phyloP scores from a whole-genome alignment of 371 early-diverging fungal species.

The Mucor lusitanicus region DNA sequence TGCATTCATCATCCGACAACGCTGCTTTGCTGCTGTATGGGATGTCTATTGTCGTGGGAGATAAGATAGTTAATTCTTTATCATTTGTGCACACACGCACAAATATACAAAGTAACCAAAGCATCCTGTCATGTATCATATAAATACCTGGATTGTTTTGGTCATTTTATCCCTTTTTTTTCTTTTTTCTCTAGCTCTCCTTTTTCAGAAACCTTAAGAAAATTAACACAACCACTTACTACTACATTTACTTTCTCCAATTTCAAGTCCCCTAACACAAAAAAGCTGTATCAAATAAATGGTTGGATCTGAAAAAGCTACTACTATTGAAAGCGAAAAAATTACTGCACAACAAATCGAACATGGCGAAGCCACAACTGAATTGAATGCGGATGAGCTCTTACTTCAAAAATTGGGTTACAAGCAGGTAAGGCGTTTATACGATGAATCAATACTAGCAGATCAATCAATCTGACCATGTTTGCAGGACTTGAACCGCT shows the following conservation, averaged over 20 bases:
- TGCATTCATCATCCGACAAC: slow-evolving; percentile 11
- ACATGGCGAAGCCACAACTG: neutral
- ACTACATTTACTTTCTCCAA: slow-evolving; percentile 10
- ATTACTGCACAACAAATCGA: slow-evolving; percentile 16
- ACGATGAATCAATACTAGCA: neutral
- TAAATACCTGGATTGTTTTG: neutral
- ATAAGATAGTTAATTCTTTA: slow-evolving; percentile 14
- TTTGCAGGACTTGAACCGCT: slow-evolving; percentile 50
- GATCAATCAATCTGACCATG: neutral
- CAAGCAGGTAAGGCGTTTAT: slow-evolving; percentile 17
- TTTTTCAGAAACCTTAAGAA: neutral
- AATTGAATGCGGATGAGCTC: slow-evolving; percentile 27
- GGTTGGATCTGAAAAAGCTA: slow-evolving; percentile 1
- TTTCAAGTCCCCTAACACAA: slow-evolving; percentile 3
- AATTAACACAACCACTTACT: slow-evolving; percentile 5
- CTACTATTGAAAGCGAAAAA: slow-evolving; percentile 11
- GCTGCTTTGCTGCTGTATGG: neutral
- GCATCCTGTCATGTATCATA: neutral
- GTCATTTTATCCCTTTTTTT: neutral
- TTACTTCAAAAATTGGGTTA: slow-evolving; percentile 28
- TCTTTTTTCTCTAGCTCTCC: neutral
- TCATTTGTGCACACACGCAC: slow-evolving; percentile 3
- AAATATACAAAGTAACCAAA: neutral
- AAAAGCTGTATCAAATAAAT: neutral
- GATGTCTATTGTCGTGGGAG: slow-evolving; percentile 9